These are phyloP conservation scores for Spiraea crenata DNA, from an alignment of 331 rosid species.

Conservation along the genomic window DNA sequence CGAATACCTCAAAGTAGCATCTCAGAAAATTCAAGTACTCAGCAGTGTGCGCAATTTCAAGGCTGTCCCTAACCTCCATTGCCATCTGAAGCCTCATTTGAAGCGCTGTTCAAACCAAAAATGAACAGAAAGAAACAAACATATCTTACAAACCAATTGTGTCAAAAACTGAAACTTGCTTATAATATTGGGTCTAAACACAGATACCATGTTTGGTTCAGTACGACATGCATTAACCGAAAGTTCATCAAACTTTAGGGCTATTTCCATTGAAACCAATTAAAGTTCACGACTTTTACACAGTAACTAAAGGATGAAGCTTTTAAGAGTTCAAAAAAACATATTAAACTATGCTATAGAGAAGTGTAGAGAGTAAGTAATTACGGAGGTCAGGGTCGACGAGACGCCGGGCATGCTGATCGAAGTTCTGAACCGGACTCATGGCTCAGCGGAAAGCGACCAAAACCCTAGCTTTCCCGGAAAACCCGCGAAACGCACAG, in stretches of 20 bases:
- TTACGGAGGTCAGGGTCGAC: constrained; percentile 69
- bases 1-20: constrained; percentile 79
- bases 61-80: constrained; percentile 93
- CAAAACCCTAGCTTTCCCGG: constrained; percentile 41
- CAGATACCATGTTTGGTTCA: not conserved
- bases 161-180: not conserved
- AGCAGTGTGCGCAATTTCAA: constrained; percentile 89
- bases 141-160: not conserved
- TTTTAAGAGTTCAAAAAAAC: not conserved
- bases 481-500: not conserved
- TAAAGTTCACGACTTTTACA: not conserved
- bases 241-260: not conserved
- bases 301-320: constrained; percentile 3
- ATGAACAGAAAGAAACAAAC: not conserved
- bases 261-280: not conserved
- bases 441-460: constrained; percentile 27
- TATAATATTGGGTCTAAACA: not conserved
- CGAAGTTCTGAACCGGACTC: constrained; percentile 94
- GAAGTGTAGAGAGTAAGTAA: constrained; percentile 13
- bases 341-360: not conserved
- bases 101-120: constrained; percentile 43
- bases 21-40: constrained; percentile 86
- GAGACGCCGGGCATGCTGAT: constrained; percentile 80
- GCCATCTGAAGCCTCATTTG: constrained; percentile 81
- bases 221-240: not conserved